Percentiles rank a stretch among this genome's conserved stretches.
Conservation (phyloP, 257 asterid species). For the Fraxinus cuspidata region DNA sequence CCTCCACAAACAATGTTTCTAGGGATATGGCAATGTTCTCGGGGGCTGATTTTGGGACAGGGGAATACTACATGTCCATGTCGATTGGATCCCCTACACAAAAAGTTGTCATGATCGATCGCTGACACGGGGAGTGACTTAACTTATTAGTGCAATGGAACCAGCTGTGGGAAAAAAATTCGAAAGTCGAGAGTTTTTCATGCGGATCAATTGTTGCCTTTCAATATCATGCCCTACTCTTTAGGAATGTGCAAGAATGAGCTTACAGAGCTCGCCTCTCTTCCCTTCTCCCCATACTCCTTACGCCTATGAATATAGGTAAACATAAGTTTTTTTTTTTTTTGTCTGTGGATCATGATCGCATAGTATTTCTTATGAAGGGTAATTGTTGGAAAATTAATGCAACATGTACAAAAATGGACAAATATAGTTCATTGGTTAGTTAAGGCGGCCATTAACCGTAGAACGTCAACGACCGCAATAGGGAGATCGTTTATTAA, state of each 20-base stretch:
- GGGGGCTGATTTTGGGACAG: conserved; percentile 53
- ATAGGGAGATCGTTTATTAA: no score
- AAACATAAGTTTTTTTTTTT: background rate
- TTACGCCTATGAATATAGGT: conserved; percentile 63
- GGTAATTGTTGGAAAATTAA: no score
- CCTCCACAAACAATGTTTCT: conserved; percentile 9
- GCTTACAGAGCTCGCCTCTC: conserved; percentile 46
- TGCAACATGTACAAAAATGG: no score
- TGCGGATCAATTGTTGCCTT: conserved; percentile 43
- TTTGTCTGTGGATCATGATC: background rate
- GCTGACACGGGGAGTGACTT: conserved; percentile 69
- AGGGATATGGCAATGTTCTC: conserved; percentile 40
- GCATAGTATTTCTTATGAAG: no score
- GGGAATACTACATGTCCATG: conserved; percentile 48
- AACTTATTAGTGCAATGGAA: conserved; percentile 42
- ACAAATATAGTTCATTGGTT: no score
- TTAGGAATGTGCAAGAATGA: conserved; percentile 43
- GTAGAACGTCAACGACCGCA: no score
- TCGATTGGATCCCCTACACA: conserved; percentile 53
- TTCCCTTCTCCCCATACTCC: conserved; percentile 44
- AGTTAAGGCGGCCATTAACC: no score
- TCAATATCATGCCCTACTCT: conserved; percentile 53
- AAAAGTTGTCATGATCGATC: conserved; percentile 39
- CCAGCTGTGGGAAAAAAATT: conserved; percentile 24
- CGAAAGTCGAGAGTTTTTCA: conserved; percentile 29